Evolutionary conservation across 768 basidiomycete species (phyloP).

Genomic region (Scleroderma bovista): DNA sequence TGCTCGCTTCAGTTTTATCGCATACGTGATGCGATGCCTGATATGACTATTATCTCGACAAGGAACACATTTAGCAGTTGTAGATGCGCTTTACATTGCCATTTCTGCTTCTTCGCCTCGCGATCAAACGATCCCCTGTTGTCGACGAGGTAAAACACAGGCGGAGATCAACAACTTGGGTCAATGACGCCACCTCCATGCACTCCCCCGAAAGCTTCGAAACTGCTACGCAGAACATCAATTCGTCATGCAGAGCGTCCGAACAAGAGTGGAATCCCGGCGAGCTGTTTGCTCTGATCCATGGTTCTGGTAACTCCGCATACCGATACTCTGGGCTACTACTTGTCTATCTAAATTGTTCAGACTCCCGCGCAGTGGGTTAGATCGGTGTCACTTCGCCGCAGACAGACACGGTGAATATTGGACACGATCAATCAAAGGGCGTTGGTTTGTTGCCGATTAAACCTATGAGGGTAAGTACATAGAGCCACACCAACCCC

Average conservation of each 20-base stretch:
- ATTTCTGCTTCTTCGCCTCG: neutral
- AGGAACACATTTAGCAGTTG: neutral
- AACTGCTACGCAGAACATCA: no score
- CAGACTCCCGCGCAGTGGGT: neutral
- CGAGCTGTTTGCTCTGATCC: no score
- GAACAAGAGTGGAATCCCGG: no score
- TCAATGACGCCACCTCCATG: no score
- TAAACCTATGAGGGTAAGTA: neutral
- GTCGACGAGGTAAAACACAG: neutral
- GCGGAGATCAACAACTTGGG: neutral
- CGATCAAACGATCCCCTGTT: neutral
- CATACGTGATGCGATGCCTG: neutral
- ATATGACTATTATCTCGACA: neutral
- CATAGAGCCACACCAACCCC: neutral
- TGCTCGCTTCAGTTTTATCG: neutral
- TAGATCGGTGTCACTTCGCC: neutral
- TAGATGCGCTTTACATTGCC: neutral
- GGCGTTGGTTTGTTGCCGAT: neutral
- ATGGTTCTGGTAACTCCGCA: no score
- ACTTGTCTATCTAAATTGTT: neutral
- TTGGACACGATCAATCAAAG: neutral
- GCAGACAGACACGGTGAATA: neutral
- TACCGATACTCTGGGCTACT: no score
- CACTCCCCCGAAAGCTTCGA: no score
- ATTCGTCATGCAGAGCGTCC: no score